Base-by-base conservation (phyloP, 2,329 filamentous ascomycete genomes). In the Pyricularia sp. region DNA sequence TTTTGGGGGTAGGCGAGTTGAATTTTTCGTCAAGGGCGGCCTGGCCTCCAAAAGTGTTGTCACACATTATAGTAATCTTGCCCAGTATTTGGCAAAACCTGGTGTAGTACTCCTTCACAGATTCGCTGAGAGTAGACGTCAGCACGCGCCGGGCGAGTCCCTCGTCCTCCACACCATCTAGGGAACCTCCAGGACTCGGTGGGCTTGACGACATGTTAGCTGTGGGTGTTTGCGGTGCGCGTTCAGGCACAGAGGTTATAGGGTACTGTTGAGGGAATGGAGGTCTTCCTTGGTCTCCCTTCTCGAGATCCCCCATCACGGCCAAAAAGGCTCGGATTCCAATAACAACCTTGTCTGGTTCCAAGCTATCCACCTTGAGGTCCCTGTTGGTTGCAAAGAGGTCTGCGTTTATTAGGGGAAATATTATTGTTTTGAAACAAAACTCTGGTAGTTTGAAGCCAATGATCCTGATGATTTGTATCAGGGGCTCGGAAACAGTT, bases 331-430 rank as follows among this genome's bases (percentile, higher is more conserved):
- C 90, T 68, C 92, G 86, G 68, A 99, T 99, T 2, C 93, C 94
- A 70, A 99, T 90, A n/a, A 97, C 93, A 78, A 97, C 96, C 70
- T 91, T 89, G 72, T 99, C 96, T 0, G 96, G 94, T 67, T 99
- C 94, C 67, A 99, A 82, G 72, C 96, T 91, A 72, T 97, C 94
- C 31, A 97, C 89, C 72, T 86, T 92, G 57, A 94, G 78, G 60
- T 96, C 90, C 70, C 88, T 82, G 68, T 90, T 79, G 22, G 87
- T 85, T 31, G 84, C 81, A 73, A 97, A 94, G n/a, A 92, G 79
- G 64, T 97, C 93, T 1, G 92, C 91, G 72, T 96, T 96, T 72
- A 99, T 89, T 49, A 99, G 78, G 3, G 93, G 94, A 70, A 97
- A 97, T n/a, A 99, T 91, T 68, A 97, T 89, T 61, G 82, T 90